These are phyloP conservation scores for Cladophialophora yegresii DNA, from an alignment of 2,329 filamentous ascomycete species.

Conservation along the genomic window DNA sequence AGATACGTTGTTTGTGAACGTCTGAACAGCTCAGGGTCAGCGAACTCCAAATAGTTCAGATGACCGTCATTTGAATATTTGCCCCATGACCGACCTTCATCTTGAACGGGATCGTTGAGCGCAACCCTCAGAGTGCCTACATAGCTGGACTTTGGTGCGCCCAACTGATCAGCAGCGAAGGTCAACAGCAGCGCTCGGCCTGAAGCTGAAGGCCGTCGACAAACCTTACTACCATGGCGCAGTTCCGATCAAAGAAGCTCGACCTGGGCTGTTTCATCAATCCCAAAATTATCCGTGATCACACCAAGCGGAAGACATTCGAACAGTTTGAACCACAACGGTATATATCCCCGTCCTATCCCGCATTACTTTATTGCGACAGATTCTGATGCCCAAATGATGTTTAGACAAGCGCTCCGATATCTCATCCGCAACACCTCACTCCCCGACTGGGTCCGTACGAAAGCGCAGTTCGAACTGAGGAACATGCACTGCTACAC, in stretches of 20 bases:
- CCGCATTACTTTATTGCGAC: neutral
- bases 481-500: conserved; percentile 97
- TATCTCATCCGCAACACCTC: conserved; percentile 94
- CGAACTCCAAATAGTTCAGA: neutral
- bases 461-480: conserved; percentile 89
- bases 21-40: neutral
- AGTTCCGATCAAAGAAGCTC: conserved; percentile 87
- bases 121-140: neutral
- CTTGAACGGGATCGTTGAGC: neutral
- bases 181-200: neutral
- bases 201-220: neutral
- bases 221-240: conserved; percentile 64
- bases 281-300: conserved; percentile 82
- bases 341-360: conserved; percentile 51
- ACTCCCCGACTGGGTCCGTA: conserved; percentile 76
- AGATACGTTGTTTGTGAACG: neutral
- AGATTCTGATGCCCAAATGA: conserved; percentile 12
- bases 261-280: conserved; percentile 88
- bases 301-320: conserved; percentile 94
- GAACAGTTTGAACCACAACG: conserved; percentile 83
- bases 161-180: neutral
- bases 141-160: neutral
- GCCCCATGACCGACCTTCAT: neutral
- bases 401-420: conserved; percentile 77
- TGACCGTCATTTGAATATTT: neutral